These are phyloP conservation scores for Alternaria tenuissima DNA, from an alignment of 2,329 filamentous ascomycete species.

Conservation along the genomic window DNA sequence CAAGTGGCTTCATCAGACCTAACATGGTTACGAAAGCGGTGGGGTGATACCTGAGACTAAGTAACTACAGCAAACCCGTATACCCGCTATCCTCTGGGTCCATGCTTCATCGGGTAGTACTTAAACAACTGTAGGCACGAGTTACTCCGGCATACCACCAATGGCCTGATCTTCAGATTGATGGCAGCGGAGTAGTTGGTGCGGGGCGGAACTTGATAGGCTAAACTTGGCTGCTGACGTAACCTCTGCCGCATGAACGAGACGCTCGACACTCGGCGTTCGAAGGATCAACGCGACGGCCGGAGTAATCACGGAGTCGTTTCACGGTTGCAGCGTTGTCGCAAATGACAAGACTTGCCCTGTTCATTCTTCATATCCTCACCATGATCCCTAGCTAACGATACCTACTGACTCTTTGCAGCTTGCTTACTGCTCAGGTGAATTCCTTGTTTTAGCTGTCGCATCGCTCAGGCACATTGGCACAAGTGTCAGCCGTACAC, in stretches of 20 bases:
- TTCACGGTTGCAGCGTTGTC: neutral
- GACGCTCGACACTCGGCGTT: neutral
- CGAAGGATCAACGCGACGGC: neutral
- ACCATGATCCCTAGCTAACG: neutral
- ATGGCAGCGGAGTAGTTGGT: neutral
- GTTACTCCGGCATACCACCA: no score
- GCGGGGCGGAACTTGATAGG: neutral
- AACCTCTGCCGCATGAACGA: neutral
- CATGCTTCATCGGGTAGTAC: no score
- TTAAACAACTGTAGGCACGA: no score
- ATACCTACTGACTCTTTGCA: neutral
- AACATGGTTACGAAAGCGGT: neutral
- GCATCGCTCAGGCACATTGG: neutral
- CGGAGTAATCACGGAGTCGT: slow-evolving; percentile 1
- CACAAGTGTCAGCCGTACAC: neutral
- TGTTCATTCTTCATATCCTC: neutral
- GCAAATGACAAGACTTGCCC: neutral
- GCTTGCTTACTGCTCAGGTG: neutral
- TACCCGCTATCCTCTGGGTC: neutral
- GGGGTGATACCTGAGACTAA: neutral
- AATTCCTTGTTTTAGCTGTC: neutral
- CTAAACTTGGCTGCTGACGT: slow-evolving; percentile 12
- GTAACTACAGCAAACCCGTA: neutral
- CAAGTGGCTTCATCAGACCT: neutral
- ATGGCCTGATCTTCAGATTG: neutral